phyloP scores from a whole-genome alignment of 768 basidiomycete species.

The Tephrocybe sp. region DNA sequence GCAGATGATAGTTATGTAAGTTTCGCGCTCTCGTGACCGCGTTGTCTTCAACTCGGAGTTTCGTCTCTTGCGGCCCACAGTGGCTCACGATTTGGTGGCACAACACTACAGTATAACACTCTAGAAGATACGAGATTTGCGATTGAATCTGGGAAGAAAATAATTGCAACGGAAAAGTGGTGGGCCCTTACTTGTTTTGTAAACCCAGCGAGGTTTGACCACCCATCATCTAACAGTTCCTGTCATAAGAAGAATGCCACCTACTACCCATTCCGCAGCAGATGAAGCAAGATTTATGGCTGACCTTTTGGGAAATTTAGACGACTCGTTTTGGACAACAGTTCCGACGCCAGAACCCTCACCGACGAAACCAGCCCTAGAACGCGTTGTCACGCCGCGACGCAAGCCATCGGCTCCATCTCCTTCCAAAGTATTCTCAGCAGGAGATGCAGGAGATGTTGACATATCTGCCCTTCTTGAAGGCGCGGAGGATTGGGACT shows the following conservation, averaged over 20 bases:
- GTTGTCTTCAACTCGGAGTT: too few relatives aligned
- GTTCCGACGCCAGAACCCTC: slow-evolving; percentile 34
- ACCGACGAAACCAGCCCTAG: slow-evolving; percentile 18
- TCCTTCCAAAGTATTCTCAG: slow-evolving; percentile 22
- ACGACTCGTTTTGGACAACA: slow-evolving; percentile 48
- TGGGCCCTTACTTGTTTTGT: too few relatives aligned
- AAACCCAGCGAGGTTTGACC: too few relatives aligned
- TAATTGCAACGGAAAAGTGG: too few relatives aligned
- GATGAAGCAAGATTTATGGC: slow-evolving; percentile 62
- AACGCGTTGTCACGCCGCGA: slow-evolving; percentile 13
- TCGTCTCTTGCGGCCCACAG: too few relatives aligned
- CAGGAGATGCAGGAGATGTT: slow-evolving; percentile 31
- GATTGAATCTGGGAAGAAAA: too few relatives aligned
- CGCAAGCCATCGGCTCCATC: slow-evolving; percentile 15
- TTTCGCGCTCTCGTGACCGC: slow-evolving; percentile 3
- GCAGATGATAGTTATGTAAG: too few relatives aligned
- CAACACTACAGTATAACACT: too few relatives aligned
- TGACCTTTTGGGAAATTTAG: slow-evolving; percentile 33
- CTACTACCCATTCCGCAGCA: slow-evolving; percentile 28
- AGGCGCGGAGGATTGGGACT: slow-evolving; percentile 70
- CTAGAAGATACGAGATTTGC: too few relatives aligned
- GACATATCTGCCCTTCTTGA: slow-evolving; percentile 53
- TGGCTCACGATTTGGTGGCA: too few relatives aligned
- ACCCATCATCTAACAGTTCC: too few relatives aligned
- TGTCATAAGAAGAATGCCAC: slow-evolving; percentile 26